phyloP scores from a whole-genome alignment of 1,139 yeast genomes.

The Pneumocystis canis region DNA sequence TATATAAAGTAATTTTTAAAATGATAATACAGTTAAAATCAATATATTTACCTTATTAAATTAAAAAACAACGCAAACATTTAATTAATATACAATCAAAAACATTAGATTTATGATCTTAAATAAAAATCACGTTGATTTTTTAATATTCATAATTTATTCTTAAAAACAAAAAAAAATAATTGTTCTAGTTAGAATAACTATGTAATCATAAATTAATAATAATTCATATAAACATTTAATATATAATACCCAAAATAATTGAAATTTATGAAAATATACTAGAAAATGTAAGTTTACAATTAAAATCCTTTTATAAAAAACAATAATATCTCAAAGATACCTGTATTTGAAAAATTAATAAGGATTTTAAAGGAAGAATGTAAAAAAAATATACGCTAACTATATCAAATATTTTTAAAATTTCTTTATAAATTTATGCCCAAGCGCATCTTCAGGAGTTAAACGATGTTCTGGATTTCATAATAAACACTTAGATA shows the following conservation, averaged over 20 bases:
- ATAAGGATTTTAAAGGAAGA: background rate
- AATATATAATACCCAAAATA: background rate
- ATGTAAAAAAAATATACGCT: background rate
- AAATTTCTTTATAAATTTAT: conserved; percentile 26
- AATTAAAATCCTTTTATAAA: background rate
- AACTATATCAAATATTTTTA: background rate
- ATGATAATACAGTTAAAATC: too few relatives aligned
- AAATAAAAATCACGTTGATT: too few relatives aligned
- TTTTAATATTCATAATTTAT: too few relatives aligned
- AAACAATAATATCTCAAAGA: too few relatives aligned
- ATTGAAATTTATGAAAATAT: background rate
- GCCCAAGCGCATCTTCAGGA: conserved; percentile 33
- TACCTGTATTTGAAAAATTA: background rate
- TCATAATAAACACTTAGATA: conserved; percentile 35
- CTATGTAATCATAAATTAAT: background rate
- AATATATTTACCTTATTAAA: too few relatives aligned
- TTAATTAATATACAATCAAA: too few relatives aligned
- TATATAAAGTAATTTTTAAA: too few relatives aligned
- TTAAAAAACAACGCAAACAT: too few relatives aligned
- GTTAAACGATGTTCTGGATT: conserved; percentile 36
- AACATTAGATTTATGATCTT: too few relatives aligned
- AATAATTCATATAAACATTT: background rate
- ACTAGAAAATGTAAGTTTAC: too few relatives aligned
- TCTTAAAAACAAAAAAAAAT: too few relatives aligned
- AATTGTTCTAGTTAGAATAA: background rate